phyloP scores from a whole-genome alignment of 2,329 filamentous ascomycete genomes.

The Delphinella strobiligena region DNA sequence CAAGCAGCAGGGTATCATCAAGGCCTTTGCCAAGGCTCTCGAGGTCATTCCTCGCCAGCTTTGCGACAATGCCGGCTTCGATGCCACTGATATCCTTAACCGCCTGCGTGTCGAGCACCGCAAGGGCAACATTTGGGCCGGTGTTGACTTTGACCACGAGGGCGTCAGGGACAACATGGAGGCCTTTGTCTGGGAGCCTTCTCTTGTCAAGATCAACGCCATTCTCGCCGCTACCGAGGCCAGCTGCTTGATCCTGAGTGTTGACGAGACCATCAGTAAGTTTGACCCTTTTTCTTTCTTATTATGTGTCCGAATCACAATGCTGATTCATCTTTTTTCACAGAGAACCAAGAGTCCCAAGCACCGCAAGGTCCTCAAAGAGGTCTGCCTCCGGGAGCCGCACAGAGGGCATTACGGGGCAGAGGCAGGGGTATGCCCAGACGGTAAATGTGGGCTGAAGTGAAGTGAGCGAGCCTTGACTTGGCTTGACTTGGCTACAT shows the following conservation, averaged over 20 bases:
- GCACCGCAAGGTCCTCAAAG: slow-evolving; percentile 69
- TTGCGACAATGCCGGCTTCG: slow-evolving; percentile 97
- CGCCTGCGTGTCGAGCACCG: slow-evolving; percentile 90
- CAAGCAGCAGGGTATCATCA: slow-evolving; percentile 97
- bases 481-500: not conserved
- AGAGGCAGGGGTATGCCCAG: slow-evolving; percentile 83
- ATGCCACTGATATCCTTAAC: slow-evolving; percentile 96
- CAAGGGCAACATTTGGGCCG: slow-evolving; percentile 85
- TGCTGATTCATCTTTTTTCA: not conserved
- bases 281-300: slow-evolving; percentile 13
- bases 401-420: slow-evolving; percentile 76
- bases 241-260: slow-evolving; percentile 84
- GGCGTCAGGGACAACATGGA: slow-evolving; percentile 91
- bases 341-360: slow-evolving; percentile 75
- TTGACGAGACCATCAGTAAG: slow-evolving; percentile 83
- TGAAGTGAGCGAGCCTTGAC: not conserved
- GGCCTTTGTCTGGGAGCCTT: slow-evolving; percentile 94
- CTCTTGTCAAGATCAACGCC: slow-evolving; percentile 91
- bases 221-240: slow-evolving; percentile 94
- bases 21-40: slow-evolving; percentile 92
- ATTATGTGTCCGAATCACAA: not conserved
- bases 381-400: slow-evolving; percentile 52
- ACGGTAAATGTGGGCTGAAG: slow-evolving; percentile 38
- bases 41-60: slow-evolving; percentile 94
- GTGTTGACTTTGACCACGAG: slow-evolving; percentile 88